These are phyloP conservation scores for Teratosphaeria pseudoeucalypti DNA, from an alignment of 2,329 filamentous ascomycete species.

Conservation along the genomic window DNA sequence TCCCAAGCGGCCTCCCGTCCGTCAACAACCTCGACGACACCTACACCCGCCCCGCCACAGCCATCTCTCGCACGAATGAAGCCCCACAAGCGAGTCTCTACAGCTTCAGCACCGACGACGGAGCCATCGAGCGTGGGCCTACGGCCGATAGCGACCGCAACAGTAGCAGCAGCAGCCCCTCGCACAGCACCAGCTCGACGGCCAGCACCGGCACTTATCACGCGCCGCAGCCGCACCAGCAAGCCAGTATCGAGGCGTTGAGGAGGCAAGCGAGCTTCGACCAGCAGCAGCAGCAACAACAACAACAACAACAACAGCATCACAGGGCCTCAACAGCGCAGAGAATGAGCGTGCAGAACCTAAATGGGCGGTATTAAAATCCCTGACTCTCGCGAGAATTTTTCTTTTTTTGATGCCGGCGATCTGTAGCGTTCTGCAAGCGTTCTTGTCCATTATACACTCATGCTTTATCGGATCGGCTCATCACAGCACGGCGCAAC, in stretches of 20 bases:
- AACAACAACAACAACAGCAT: background rate
- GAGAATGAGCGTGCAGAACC: slow-evolving; percentile 18
- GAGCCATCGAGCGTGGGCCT: slow-evolving; percentile 2
- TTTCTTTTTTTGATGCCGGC: background rate
- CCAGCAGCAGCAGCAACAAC: slow-evolving; percentile 6
- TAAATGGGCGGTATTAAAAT: slow-evolving; percentile 15
- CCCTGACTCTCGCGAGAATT: background rate
- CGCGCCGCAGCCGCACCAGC: slow-evolving; percentile 15
- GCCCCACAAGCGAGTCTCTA: slow-evolving; percentile 15
- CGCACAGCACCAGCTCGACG: slow-evolving; percentile 1
- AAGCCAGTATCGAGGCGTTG: slow-evolving; percentile 15
- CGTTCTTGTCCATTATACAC: background rate
- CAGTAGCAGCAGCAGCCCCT: background rate
- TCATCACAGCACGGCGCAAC: background rate
- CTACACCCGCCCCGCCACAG: slow-evolving; percentile 5
- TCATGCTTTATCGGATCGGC: background rate
- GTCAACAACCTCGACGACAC: background rate
- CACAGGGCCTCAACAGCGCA: slow-evolving; percentile 9
- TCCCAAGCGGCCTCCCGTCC: slow-evolving; percentile 1
- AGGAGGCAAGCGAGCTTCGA: slow-evolving; percentile 15
- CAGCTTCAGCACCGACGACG: slow-evolving; percentile 18
- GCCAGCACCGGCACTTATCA: slow-evolving; percentile 1
- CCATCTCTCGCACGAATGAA: slow-evolving; percentile 7
- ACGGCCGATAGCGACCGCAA: slow-evolving; percentile 6
- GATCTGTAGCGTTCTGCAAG: background rate